These are phyloP conservation scores for Chalciporus sphaerocephalus DNA, from an alignment of 768 basidiomycete species.

Conservation along the genomic window DNA sequence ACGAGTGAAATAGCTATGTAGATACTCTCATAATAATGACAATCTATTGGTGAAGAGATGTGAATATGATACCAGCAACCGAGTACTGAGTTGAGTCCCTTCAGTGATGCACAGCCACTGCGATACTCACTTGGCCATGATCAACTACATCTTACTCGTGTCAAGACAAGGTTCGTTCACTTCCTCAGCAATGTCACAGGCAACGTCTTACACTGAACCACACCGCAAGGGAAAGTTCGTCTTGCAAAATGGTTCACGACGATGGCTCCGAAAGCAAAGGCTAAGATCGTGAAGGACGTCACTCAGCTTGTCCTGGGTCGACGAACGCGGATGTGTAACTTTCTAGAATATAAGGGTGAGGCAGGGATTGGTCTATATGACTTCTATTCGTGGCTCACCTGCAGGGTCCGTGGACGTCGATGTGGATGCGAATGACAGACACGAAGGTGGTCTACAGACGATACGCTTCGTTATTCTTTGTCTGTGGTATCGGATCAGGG, in stretches of 20 bases:
- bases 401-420: neutral
- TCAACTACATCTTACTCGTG: conserved; percentile 90
- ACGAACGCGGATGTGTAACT: conserved; percentile 90
- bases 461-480: conserved; percentile 95
- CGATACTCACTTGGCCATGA: conserved; percentile 42
- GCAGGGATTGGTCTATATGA: neutral
- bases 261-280: conserved; percentile 71
- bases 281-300: conserved; percentile 93
- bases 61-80: too few species aligned
- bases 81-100: too few species aligned
- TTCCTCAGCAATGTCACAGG: conserved; percentile 3
- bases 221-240: conserved; percentile 74
- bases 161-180: conserved; percentile 76
- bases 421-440: conserved; percentile 36
- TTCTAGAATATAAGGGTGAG: conserved; percentile 93
- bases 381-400: conserved; percentile 27
- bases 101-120: conserved; percentile 26
- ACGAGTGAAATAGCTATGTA: neutral
- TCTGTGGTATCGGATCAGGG: conserved; percentile 72
- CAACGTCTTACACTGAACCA: conserved; percentile 9
- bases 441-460: conserved; percentile 90
- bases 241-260: conserved; percentile 96
- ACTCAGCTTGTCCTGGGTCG: conserved; percentile 88
- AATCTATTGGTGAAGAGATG: neutral
- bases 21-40: conserved; percentile 5